A percentile compares a stretch with the other conserved stretches of the same genome.
Conservation (phyloP, 495 filamentous ascomycete genomes). For the Penicillium waksmanii region DNA sequence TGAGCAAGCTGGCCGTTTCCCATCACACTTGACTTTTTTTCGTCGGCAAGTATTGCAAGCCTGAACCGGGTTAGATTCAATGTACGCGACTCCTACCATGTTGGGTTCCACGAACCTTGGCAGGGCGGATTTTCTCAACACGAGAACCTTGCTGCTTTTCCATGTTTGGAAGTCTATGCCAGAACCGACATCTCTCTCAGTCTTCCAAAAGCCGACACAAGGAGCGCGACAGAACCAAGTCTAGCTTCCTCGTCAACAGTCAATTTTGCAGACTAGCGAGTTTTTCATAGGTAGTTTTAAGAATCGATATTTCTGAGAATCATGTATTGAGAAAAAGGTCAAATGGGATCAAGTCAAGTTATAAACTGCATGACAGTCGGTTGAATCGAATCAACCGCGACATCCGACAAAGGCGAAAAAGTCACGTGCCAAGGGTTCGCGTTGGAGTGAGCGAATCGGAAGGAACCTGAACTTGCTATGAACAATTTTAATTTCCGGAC, state of each 20-base stretch:
- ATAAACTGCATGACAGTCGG: no score
- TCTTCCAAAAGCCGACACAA: neutral
- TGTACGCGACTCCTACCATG: neutral
- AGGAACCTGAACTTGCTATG: no score
- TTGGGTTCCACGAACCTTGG: neutral
- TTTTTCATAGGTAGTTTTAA: no score
- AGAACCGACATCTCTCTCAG: neutral
- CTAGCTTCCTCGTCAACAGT: neutral
- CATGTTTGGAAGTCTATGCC: neutral
- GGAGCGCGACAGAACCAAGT: neutral
- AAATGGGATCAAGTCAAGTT: neutral
- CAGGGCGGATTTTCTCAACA: neutral
- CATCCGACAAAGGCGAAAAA: no score
- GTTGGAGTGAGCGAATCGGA: no score
- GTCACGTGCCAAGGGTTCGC: no score
- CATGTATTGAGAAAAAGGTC: neutral
- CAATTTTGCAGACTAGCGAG: neutral
- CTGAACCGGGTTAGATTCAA: neutral
- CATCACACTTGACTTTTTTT: conserved; percentile 25
- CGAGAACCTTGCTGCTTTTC: neutral
- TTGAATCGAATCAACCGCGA: no score
- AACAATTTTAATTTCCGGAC: no score
- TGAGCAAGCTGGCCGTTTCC: conserved; percentile 14
- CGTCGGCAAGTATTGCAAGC: conserved; percentile 15
- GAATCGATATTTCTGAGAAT: neutral